Conservation (phyloP, 2,329 filamentous ascomycete species). For the Fusarium oligoseptatum region DNA sequence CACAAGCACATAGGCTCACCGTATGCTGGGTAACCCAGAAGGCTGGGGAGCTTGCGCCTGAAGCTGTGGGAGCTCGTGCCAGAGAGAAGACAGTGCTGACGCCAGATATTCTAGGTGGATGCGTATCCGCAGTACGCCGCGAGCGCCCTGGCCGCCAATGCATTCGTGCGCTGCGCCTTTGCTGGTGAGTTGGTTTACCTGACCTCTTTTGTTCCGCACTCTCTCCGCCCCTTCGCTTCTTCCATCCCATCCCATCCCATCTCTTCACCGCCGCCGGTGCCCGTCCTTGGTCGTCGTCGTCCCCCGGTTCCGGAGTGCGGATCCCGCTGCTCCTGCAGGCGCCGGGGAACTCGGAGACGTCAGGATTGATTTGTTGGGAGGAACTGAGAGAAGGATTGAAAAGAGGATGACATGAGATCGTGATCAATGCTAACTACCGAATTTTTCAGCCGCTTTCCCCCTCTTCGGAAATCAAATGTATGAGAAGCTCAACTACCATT, state of each 20-base stretch:
- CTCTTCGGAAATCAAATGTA: conserved; percentile 84
- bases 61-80: conserved; percentile 26
- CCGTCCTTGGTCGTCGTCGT: background rate
- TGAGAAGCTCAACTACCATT: conserved; percentile 74
- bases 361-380: background rate
- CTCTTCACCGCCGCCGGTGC: conserved; percentile 17
- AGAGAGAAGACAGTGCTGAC: conserved; percentile 37
- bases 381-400: background rate
- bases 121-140: conserved; percentile 83
- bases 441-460: conserved; percentile 75
- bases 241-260: background rate
- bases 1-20: conserved; percentile 28
- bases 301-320: conserved; percentile 9
- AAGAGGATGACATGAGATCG: background rate
- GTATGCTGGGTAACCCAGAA: conserved; percentile 32
- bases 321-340: background rate
- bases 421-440: conserved; percentile 3
- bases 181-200: conserved; percentile 64
- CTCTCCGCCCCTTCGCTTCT: conserved; percentile 1
- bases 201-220: background rate
- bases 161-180: conserved; percentile 82
- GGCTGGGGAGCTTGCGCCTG: conserved; percentile 18
- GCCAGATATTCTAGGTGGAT: conserved; percentile 66
- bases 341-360: conserved; percentile 1
- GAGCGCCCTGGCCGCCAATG: conserved; percentile 85